These are phyloP conservation scores for Eimeria praecox DNA, from an alignment of 169 alveolate species.

Conservation along the genomic window DNA sequence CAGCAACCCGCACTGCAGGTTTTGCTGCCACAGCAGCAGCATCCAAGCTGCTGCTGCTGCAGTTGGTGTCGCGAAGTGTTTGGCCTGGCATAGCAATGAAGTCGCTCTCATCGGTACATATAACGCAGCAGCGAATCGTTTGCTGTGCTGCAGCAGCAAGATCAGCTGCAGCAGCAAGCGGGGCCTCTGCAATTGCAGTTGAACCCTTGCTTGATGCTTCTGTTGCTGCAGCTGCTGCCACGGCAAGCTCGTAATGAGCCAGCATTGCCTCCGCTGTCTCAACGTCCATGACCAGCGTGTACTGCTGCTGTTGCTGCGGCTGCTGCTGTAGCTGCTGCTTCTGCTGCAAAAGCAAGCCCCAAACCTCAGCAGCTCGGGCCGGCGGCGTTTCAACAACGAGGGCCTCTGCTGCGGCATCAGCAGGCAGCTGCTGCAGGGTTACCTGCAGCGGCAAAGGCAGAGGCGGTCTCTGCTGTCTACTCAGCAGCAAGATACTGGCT, in stretches of 20 bases:
- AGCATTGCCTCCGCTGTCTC: slow-evolving; percentile 68
- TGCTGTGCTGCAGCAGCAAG: slow-evolving; percentile 73
- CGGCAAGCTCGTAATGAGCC: slow-evolving; percentile 46
- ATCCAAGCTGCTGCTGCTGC: not conserved
- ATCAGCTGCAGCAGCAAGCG: slow-evolving; percentile 44
- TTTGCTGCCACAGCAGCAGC: not conserved
- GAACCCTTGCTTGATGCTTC: slow-evolving; percentile 5
- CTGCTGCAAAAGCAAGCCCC: slow-evolving; percentile 53
- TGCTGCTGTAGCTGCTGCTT: slow-evolving; percentile 47
- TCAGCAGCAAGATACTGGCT: slow-evolving; percentile 35
- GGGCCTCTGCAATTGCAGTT: not conserved
- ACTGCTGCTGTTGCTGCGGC: slow-evolving; percentile 31
- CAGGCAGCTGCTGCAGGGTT: slow-evolving; percentile 66
- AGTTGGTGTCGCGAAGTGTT: not conserved
- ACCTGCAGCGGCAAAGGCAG: slow-evolving; percentile 70
- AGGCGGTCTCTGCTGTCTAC: slow-evolving; percentile 10
- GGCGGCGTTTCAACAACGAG: slow-evolving; percentile 4
- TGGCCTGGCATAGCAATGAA: not conserved
- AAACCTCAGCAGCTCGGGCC: slow-evolving; percentile 66
- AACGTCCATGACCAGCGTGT: slow-evolving; percentile 36
- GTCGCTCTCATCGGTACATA: slow-evolving; percentile 62
- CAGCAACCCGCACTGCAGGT: slow-evolving; percentile 68
- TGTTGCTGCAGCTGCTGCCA: slow-evolving; percentile 39
- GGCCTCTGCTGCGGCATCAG: slow-evolving; percentile 55
- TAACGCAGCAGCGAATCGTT: slow-evolving; percentile 11